These are phyloP conservation scores for Buxus sempervirens DNA, from an alignment of 164 flowering plant species.

Conservation along the genomic window DNA sequence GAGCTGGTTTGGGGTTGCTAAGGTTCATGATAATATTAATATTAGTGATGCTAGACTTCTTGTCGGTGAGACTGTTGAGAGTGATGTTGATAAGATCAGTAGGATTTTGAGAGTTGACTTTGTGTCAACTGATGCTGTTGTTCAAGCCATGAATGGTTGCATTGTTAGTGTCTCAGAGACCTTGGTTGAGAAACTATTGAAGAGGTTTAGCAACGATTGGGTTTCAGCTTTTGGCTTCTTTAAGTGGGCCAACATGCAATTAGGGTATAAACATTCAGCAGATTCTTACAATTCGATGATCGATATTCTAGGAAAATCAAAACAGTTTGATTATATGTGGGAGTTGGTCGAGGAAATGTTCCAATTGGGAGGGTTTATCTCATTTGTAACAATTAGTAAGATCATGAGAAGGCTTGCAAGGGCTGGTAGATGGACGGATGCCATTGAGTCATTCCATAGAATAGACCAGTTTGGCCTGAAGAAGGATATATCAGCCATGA, in stretches of 20 bases:
- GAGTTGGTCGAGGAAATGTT: conserved; percentile 54
- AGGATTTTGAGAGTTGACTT: conserved; percentile 31
- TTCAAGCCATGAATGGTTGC: conserved; percentile 28
- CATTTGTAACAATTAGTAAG: conserved; percentile 41
- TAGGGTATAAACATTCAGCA: conserved; percentile 31
- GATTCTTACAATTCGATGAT: conserved; percentile 43
- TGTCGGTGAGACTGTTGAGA: conserved; percentile 12
- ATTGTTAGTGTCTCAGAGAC: conserved; percentile 22
- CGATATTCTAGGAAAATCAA: conserved; percentile 49
- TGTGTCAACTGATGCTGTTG: conserved; percentile 34
- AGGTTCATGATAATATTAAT: conserved; percentile 6
- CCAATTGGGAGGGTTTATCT: conserved; percentile 29
- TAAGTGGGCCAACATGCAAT: conserved; percentile 51
- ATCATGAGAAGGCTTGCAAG: conserved; percentile 48
- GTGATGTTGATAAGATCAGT: conserved; percentile 38
- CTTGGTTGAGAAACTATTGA: conserved; percentile 40
- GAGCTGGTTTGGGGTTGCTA: conserved; percentile 37
- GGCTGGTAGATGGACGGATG: conserved; percentile 35
- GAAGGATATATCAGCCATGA: conserved; percentile 37
- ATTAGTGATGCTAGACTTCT: conserved; percentile 1
- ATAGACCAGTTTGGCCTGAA: conserved; percentile 41
- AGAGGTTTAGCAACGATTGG: conserved; percentile 54
- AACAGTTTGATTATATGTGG: conserved; percentile 51
- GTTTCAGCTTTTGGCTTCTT: conserved; percentile 43
- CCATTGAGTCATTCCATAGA: conserved; percentile 36